Evolutionary conservation across 169 alveolate genomes (phyloP).

Genomic region (Toxoplasma gondii): DNA sequence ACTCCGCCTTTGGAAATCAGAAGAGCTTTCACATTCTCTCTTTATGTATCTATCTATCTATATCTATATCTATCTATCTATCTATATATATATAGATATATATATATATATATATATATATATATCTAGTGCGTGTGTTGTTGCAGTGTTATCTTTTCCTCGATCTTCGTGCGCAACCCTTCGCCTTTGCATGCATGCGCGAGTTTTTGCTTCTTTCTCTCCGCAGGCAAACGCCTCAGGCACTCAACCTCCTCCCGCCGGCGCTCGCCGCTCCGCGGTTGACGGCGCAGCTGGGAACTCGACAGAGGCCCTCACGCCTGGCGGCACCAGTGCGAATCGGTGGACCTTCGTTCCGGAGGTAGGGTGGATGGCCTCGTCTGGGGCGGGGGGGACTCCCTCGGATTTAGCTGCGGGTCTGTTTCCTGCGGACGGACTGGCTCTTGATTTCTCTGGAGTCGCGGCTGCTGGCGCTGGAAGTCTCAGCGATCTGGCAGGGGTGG

Average conservation of each 20-base stretch:
- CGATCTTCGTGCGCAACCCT: no score
- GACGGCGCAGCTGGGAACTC: background rate
- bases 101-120: background rate
- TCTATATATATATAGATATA: background rate
- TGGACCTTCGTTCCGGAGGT: background rate
- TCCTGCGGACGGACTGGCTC: background rate
- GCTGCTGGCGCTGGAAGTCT: background rate
- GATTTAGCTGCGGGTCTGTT: background rate
- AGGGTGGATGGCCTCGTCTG: background rate
- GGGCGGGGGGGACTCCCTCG: background rate
- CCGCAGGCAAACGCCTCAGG: background rate
- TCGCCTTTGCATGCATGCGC: no score
- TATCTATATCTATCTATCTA: no score
- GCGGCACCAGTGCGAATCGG: background rate
- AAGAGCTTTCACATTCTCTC: no score
- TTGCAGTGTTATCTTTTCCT: no score
- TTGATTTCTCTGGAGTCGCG: background rate
- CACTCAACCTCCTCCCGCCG: background rate
- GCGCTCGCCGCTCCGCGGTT: background rate
- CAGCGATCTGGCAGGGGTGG: background rate
- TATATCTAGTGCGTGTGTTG: background rate
- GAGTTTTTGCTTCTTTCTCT: no score
- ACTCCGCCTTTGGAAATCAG: background rate
- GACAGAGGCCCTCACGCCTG: background rate
- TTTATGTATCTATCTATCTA: no score